phyloP scores from a whole-genome alignment of 2,329 filamentous ascomycete genomes.

The Epicoccum nigrum region DNA sequence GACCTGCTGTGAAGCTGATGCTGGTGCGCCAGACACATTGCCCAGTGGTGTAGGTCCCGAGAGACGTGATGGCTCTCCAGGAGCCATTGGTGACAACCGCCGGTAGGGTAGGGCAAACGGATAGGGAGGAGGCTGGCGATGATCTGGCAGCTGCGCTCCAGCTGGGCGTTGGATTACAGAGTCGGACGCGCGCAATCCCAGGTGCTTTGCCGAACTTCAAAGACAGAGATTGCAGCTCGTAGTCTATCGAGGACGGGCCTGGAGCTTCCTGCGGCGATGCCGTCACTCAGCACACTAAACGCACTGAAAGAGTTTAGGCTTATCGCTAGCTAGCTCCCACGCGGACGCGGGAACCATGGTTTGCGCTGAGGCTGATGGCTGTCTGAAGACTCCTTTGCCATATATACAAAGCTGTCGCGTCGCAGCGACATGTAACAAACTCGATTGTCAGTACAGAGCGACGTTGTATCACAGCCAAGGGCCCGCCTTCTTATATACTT shows the following conservation, averaged over 20 bases:
- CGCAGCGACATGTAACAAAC: too few species aligned
- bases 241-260: slow-evolving; percentile 7
- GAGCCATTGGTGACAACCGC: slow-evolving; percentile 13
- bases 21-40: slow-evolving; percentile 8
- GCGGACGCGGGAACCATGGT: slow-evolving; percentile 15
- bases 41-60: slow-evolving; percentile 14
- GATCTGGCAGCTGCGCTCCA: not conserved
- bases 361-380: not conserved
- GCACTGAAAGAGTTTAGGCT: slow-evolving; percentile 5
- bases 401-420: too few species aligned
- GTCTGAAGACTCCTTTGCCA: not conserved
- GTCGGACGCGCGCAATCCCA: not conserved
- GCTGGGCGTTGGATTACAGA: not conserved
- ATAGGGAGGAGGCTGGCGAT: not conserved
- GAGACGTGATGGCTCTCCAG: slow-evolving; percentile 8
- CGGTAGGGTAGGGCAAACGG: too few species aligned
- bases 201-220: slow-evolving; percentile 1
- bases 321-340: slow-evolving; percentile 8
- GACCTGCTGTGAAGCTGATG: slow-evolving; percentile 2
- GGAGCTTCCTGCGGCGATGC: slow-evolving; percentile 5
- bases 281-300: slow-evolving; percentile 1
- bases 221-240: slow-evolving; percentile 1
- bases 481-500: not conserved
- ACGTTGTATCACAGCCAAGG: too few species aligned
- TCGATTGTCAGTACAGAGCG: too few species aligned